Evolutionary conservation across 257 asterid species (phyloP).

Genomic region (Nicotiana sylvestris): DNA sequence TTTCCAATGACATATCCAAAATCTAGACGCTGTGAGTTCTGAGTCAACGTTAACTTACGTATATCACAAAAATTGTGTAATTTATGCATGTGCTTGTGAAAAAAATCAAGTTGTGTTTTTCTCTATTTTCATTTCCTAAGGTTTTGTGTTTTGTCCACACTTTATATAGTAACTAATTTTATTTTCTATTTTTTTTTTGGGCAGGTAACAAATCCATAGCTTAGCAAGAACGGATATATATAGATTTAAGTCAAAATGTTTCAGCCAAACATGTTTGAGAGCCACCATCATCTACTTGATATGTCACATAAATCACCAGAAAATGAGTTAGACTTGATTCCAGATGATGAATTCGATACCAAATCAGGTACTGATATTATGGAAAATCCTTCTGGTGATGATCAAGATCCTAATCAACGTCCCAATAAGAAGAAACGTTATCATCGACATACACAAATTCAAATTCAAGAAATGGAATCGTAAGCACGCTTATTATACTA

Average conservation of each 20-base stretch:
- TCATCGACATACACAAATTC: conserved; percentile 72
- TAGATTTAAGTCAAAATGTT: conserved; percentile 35
- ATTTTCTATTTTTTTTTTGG: not conserved
- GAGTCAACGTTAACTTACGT: too few species aligned
- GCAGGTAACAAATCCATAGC: conserved; percentile 9
- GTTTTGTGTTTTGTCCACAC: not conserved
- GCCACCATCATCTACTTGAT: conserved; percentile 58
- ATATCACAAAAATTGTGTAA: not conserved
- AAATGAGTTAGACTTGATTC: conserved; percentile 43
- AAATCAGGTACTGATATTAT: conserved; percentile 60
- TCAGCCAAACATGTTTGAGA: conserved; percentile 63
- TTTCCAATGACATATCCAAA: not conserved
- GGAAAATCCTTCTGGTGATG: conserved; percentile 64
- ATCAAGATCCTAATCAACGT: conserved; percentile 64
- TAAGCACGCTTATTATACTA: conserved; percentile 15
- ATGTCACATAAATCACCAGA: conserved; percentile 51
- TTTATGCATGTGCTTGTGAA: not conserved
- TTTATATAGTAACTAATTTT: not conserved
- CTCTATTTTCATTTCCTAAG: not conserved
- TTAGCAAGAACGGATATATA: not conserved
- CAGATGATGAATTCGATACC: conserved; percentile 62
- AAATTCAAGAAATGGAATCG: conserved; percentile 81
- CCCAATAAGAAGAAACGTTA: conserved; percentile 68
- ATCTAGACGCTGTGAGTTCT: not conserved
- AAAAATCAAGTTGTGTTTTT: not conserved